phyloP scores from a whole-genome alignment of 306 rosid genomes.

The Acacia acuminata region DNA sequence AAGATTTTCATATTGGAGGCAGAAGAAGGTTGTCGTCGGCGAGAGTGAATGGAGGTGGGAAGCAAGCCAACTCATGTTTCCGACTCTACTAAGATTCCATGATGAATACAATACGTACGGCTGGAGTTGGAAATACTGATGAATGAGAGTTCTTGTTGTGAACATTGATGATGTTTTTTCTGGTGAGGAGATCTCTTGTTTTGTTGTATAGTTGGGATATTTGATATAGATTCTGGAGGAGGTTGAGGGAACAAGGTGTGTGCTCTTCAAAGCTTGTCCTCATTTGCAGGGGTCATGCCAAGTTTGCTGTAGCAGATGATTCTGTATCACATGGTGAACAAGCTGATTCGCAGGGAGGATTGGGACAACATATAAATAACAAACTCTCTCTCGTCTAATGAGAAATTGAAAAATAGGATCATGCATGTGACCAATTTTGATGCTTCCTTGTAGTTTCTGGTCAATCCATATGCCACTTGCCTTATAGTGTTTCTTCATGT shows the following conservation, averaged over 20 bases:
- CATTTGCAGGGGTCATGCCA: neutral
- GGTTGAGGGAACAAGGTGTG: slow-evolving; percentile 20
- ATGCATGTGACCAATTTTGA: neutral
- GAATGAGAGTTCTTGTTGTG: slow-evolving; percentile 17
- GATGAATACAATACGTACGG: no score
- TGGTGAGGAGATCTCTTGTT: slow-evolving; percentile 11
- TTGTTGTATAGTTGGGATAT: slow-evolving; percentile 1
- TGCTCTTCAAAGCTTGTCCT: slow-evolving; percentile 4
- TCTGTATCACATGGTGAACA: slow-evolving; percentile 30
- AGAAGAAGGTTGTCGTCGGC: slow-evolving; percentile 22
- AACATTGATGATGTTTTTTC: slow-evolving; percentile 25
- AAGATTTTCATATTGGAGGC: slow-evolving; percentile 1
- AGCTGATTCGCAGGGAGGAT: neutral
- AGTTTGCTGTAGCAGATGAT: slow-evolving; percentile 20
- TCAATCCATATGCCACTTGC: neutral
- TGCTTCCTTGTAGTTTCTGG: neutral
- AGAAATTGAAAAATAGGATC: neutral
- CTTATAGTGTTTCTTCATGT: neutral
- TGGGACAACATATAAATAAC: no score
- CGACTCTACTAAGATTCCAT: slow-evolving; percentile 43
- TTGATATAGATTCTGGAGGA: neutral
- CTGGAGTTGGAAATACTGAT: no score
- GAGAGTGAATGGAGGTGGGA: slow-evolving; percentile 35
- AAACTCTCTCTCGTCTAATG: no score
- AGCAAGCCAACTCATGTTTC: slow-evolving; percentile 51